Percentiles rank a stretch among this genome's conserved stretches.
Evolutionary conservation across 129 eudicot species (phyloP).

Genomic region (sunflower (Helianthus annuus)): DNA sequence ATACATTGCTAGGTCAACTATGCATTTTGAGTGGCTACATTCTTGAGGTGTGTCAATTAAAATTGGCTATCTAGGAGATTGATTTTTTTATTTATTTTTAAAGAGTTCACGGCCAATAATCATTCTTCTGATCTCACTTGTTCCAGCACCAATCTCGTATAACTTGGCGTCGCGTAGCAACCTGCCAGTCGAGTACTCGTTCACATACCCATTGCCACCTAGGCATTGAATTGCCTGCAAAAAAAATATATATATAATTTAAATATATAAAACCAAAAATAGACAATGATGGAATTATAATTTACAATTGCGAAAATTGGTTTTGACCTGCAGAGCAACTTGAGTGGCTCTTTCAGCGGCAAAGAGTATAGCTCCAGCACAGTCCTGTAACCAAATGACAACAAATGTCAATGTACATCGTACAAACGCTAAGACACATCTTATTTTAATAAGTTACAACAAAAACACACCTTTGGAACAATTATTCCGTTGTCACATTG

Average conservation of each 20-base stretch:
- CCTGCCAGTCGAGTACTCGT: slow-evolving; percentile 91
- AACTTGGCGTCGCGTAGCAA: slow-evolving; percentile 87
- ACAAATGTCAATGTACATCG: slow-evolving; percentile 1
- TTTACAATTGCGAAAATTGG: slow-evolving; percentile 3
- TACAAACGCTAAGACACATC: background rate
- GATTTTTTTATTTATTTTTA: slow-evolving; percentile 51
- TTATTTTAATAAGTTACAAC: background rate
- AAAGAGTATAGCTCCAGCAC: slow-evolving; percentile 86
- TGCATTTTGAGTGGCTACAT: background rate
- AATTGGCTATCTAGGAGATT: background rate
- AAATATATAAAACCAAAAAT: background rate
- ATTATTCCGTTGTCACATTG: slow-evolving; percentile 80
- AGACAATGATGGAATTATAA: background rate
- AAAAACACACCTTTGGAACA: slow-evolving; percentile 65
- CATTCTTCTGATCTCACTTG: slow-evolving; percentile 84
- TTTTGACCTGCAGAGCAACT: slow-evolving; percentile 86
- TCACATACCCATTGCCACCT: slow-evolving; percentile 95
- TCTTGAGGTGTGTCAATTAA: background rate
- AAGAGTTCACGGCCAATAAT: slow-evolving; percentile 78
- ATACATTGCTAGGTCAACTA: background rate
- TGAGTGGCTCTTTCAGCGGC: slow-evolving; percentile 99
- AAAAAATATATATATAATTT: background rate
- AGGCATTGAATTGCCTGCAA: slow-evolving; percentile 95
- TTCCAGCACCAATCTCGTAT: slow-evolving; percentile 95
- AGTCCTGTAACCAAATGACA: slow-evolving; percentile 48